Evolutionary conservation across 139 green algal species (phyloP), one percentile per base, ranked within the genome.

Genomic region (Micractinium conductrix): DNA sequence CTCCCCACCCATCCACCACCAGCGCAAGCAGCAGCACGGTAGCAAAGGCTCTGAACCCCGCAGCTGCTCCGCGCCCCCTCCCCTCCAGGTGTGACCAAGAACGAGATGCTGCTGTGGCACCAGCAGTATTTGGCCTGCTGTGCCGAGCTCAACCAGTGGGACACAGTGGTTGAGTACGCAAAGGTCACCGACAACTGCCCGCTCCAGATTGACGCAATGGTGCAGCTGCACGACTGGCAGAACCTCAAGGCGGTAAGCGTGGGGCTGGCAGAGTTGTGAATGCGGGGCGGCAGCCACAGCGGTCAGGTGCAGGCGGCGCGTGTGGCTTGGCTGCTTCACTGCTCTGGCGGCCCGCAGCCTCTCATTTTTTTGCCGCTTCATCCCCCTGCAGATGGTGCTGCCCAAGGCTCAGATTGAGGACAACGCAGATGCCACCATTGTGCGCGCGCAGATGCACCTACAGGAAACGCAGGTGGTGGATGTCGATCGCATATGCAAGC

Each of bases 121-220:
- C 86, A 95, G 79, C 90, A 98, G 85, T 99, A 98, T 93, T 78
- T 99, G 48, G 37, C 79, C 5, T 96, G 90, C 84, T 91, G 89
- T 45, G 87, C 90, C 83, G 87, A 97, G 86, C 93, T 99, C 53
- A 96, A 94, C 85, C 96, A 99, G 86, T 99, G 97, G 97, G 96
- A 99, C 43, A 81, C 91, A 0, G 79, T 99, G 35, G 70, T 87
- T 0, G 95, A 99, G 83, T 99, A 97, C 63, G 93, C 89, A 4
- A 90, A 90, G 67, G 81, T 53, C 17, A 91, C 95, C 7, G 91
- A 97, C 55, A 95, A 97, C 84, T 89, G 83, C 70, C 81, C 90
- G 14, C 81, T 99, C 73, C 90, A 92, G 55, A 84, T 97, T 62
- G 95, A 99, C 68, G 89, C 87, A 68, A 74, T 95, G 74, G 98